A percentile compares a stretch with the other conserved stretches of the same genome.
These are phyloP conservation scores for Stagonosporopsis chrysanthemi DNA, from an alignment of 2,329 filamentous ascomycete species.

Conservation along the genomic window DNA sequence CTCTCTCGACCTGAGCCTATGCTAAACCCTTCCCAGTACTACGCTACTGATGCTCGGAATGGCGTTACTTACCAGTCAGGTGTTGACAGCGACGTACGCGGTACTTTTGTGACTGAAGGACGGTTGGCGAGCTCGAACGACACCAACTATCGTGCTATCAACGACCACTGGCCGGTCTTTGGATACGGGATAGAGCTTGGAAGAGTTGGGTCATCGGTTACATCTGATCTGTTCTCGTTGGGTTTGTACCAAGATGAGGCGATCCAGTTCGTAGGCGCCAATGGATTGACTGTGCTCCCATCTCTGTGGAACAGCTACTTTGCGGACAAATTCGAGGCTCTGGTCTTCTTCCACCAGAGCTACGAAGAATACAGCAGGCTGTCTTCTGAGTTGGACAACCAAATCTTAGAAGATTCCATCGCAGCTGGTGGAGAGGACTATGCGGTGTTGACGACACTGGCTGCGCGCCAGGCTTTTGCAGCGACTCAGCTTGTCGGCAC, in stretches of 20 bases:
- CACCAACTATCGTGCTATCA: constrained; percentile 69
- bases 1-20: constrained; percentile 65
- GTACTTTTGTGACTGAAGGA: constrained; percentile 69
- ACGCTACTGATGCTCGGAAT: constrained; percentile 63
- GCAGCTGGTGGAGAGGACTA: constrained; percentile 77
- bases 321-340: constrained; percentile 64
- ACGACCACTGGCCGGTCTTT: constrained; percentile 81
- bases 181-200: constrained; percentile 65
- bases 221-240: constrained; percentile 69
- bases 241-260: constrained; percentile 80
- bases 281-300: constrained; percentile 77
- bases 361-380: constrained; percentile 69
- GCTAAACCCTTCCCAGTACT: constrained; percentile 70
- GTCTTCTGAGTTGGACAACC: constrained; percentile 75
- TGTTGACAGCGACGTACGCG: constrained; percentile 55
- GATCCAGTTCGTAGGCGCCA: constrained; percentile 77
- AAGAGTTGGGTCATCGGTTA: constrained; percentile 25
- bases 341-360: constrained; percentile 79
- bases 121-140: constrained; percentile 72
- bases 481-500: constrained; percentile 78
- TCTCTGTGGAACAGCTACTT: constrained; percentile 84
- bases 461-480: constrained; percentile 80
- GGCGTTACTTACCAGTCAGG: constrained; percentile 59
- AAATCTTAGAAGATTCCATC: constrained; percentile 74
- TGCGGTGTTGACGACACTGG: constrained; percentile 77